These are phyloP conservation scores for Mariannaea elegans DNA, from an alignment of 2,329 filamentous ascomycete species.

Conservation along the genomic window DNA sequence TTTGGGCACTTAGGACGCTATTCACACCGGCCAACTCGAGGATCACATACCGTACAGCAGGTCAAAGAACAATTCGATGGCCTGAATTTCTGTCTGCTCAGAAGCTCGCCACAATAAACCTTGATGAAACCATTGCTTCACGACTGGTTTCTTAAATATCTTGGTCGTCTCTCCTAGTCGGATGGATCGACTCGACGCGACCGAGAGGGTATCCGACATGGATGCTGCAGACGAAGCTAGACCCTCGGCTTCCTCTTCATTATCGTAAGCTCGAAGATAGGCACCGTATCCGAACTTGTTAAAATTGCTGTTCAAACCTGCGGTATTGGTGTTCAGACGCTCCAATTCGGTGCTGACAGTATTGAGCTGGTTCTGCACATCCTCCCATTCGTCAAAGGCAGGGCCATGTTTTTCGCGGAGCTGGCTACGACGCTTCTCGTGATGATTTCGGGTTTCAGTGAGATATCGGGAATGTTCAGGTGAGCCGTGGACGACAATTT, in stretches of 20 bases:
- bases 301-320: slow-evolving; percentile 68
- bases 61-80: slow-evolving; percentile 72
- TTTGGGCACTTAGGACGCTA: not conserved
- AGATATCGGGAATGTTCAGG: slow-evolving; percentile 57
- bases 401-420: slow-evolving; percentile 60
- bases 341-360: slow-evolving; percentile 62
- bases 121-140: slow-evolving; percentile 73
- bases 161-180: slow-evolving; percentile 57
- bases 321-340: slow-evolving; percentile 61
- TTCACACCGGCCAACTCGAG: not conserved
- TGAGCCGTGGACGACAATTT: slow-evolving; percentile 67
- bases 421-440: slow-evolving; percentile 56
- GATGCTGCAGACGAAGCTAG: slow-evolving; percentile 31
- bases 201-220: slow-evolving; percentile 38
- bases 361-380: slow-evolving; percentile 62
- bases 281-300: slow-evolving; percentile 70
- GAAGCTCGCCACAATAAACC: slow-evolving; percentile 70
- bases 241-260: slow-evolving; percentile 32
- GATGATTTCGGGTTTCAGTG: slow-evolving; percentile 60
- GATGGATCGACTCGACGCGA: slow-evolving; percentile 28
- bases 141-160: slow-evolving; percentile 66
- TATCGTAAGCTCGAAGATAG: slow-evolving; percentile 59
- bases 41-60: slow-evolving; percentile 59
- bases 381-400: slow-evolving; percentile 65
- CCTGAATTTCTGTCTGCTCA: slow-evolving; percentile 67